Percentiles rank a stretch among this genome's conserved stretches.
Evolutionary conservation across 345 rosid genomes (phyloP).

Genomic region (Iberis pinnata): DNA sequence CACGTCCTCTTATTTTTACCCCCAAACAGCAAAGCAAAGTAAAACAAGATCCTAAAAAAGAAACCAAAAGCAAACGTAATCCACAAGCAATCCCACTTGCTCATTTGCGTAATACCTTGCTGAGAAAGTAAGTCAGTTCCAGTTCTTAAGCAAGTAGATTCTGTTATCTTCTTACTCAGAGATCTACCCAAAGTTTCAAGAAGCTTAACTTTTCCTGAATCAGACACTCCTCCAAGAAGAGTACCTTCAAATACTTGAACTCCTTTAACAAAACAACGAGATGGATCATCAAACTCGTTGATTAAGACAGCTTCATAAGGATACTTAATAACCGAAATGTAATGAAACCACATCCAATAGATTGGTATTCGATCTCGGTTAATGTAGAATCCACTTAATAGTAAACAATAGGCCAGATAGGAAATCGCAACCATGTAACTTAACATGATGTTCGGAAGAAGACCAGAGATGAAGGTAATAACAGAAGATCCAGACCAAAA

Average conservation of each 20-base stretch:
- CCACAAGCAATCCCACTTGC: slow-evolving; percentile 38
- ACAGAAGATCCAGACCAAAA: slow-evolving; percentile 70
- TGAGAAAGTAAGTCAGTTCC: slow-evolving; percentile 30
- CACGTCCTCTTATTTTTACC: slow-evolving; percentile 41
- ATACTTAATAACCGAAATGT: slow-evolving; percentile 25
- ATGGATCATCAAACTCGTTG: slow-evolving; percentile 24
- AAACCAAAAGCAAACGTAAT: slow-evolving; percentile 35
- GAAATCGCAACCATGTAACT: slow-evolving; percentile 39
- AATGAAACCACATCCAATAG: slow-evolving; percentile 33
- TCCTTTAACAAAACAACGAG: slow-evolving; percentile 25
- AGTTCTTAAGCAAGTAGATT: slow-evolving; percentile 26
- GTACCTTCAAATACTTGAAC: slow-evolving; percentile 27
- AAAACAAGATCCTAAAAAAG: slow-evolving; percentile 36
- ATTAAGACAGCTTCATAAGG: slow-evolving; percentile 25
- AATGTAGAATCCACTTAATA: slow-evolving; percentile 29
- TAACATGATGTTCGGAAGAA: slow-evolving; percentile 32
- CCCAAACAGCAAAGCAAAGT: slow-evolving; percentile 33
- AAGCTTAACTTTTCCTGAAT: slow-evolving; percentile 7
- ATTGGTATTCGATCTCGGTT: slow-evolving; percentile 25
- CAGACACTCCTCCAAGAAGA: slow-evolving; percentile 1
- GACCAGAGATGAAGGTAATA: slow-evolving; percentile 37
- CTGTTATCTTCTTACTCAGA: slow-evolving; percentile 19
- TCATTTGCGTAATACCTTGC: slow-evolving; percentile 32
- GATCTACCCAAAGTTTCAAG: slow-evolving; percentile 19
- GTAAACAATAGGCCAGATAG: slow-evolving; percentile 33